Evolutionary conservation across 768 basidiomycete species (phyloP).

Genomic region (Dacryopinax primogenitus): DNA sequence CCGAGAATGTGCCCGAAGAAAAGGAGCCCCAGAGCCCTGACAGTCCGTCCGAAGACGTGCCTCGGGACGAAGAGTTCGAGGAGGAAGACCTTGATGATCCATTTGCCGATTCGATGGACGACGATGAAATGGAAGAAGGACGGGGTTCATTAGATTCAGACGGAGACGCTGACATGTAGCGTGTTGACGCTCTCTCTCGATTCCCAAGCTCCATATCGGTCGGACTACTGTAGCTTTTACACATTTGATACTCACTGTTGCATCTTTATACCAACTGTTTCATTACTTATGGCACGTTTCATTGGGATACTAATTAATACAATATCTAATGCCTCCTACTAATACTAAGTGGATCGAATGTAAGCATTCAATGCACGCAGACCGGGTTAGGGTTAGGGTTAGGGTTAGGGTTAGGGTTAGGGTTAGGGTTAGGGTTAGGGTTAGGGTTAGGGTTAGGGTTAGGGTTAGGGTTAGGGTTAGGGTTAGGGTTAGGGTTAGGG

Average conservation of each 20-base stretch:
- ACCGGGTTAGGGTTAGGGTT: no score
- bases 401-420: no score
- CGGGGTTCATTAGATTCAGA: not conserved
- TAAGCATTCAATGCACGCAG: no score
- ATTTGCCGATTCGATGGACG: not conserved
- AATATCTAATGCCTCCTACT: no score
- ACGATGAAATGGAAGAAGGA: not conserved
- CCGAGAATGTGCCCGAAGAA: not conserved
- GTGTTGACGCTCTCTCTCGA: not conserved
- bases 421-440: no score
- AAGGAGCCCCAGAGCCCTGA: no score
- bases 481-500: no score
- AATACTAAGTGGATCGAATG: no score
- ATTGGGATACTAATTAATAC: conserved; percentile 6
- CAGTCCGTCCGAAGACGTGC: not conserved
- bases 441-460: no score
- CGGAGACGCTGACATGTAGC: not conserved
- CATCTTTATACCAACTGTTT: conserved; percentile 6
- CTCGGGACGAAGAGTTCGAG: not conserved
- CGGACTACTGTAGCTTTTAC: conserved; percentile 4
- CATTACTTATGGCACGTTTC: not conserved
- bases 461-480: no score
- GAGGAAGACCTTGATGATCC: not conserved
- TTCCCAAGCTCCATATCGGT: not conserved
- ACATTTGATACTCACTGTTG: conserved; percentile 6